Evolutionary conservation across 2,329 filamentous ascomycete species (phyloP), one percentile per base, ranked within the genome.

Genomic region (Pyrenophora graminea): DNA sequence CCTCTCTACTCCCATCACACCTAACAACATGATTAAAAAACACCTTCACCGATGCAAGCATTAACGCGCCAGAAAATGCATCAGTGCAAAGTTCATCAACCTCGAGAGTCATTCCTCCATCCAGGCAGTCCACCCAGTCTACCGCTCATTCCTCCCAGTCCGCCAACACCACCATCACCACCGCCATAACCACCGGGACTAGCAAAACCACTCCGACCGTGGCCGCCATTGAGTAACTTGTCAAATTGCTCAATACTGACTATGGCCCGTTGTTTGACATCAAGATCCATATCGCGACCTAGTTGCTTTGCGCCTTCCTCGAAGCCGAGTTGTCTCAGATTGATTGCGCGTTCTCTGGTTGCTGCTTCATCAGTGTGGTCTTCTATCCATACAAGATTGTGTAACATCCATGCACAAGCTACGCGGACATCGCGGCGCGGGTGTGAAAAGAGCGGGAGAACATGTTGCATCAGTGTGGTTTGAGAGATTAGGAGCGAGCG

Each of bases 381-480:
- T 55, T 97, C 92, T 55, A 87, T 81, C 80, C 88, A 95, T 0
- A 90, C 89, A 37, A 99, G 81, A 69, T 97, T 97, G 69, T 87
- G 89, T 38, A 95, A 81, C 37, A 96, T 80, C 82, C 92, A 93
- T 58, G 90, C 91, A 61, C 94, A 85, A 39, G 87, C 87, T 17
- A 86, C 81, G 5, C 93, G 86, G 6, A 99, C 87, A 36, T 88
- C 84, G 39, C 83, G 82, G 67, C 89, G 85, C 37, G 84, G 82
- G 72, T 91, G 90, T 39, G 79, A 82, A 63, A 94, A 89, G 48
- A 96, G 86, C 13, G 84, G 83, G 7, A 87, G 82, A 39, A 96
- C 79, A 40, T 88, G 82, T 63, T 83, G 85, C 53, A 97, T 80
- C 4, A 97, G 78, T 10, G 88, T 83, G 2, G 84, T 87, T 71